Base-by-base conservation (phyloP, 352 stramenopile species). In the Saprolegnia parasitica region DNA sequence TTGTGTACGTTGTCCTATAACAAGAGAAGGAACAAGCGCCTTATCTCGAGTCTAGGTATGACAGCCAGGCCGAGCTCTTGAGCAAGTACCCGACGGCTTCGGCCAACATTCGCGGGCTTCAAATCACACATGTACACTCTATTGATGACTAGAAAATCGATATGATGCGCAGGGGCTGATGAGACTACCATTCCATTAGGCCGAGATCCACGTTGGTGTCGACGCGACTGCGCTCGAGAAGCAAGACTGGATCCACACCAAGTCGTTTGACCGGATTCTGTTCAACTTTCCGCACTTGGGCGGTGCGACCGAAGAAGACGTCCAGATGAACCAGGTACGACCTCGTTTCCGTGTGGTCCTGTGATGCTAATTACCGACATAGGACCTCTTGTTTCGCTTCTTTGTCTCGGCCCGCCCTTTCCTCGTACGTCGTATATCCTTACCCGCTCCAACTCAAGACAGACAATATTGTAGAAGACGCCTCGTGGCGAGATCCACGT, bases 201-300 rank as follows among this genome's bases (percentile, higher is more conserved):
- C 83, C 15, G 54, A 76, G 21, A 81, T 91, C 13, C 78, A 88
- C 67, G 89, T 87, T 72, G 72, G 77, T 26, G 82, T 93, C 45
- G 82, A 93, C 57, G 86, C 77, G 29, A 93, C 86, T 9, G 72
- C 79, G 10, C 68, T 93, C 20, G 77, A 89, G 56, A 78, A 81
- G 29, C 64, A 90, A 32, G 71, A 63, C 18, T 91, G 80, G 81
- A 75, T 90, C 16, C 57, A 58, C 20, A 74, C 68, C 0, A 67
- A 79, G 21, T 75, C 72, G 13, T 94, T 93, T 75, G 79, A 93
- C 40, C 67, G 76, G 21, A 80, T 94, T 32, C 79, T 85, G 16
- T 96, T 96, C 68, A 96, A 96, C 64, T 96, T 96, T 65, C 87
- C 87, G 18, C 87, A 96, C 66, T 72, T 96, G 11, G 87, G 87